phyloP scores from a whole-genome alignment of 352 stramenopile species.

The Phytophthora macrochlamydospora region DNA sequence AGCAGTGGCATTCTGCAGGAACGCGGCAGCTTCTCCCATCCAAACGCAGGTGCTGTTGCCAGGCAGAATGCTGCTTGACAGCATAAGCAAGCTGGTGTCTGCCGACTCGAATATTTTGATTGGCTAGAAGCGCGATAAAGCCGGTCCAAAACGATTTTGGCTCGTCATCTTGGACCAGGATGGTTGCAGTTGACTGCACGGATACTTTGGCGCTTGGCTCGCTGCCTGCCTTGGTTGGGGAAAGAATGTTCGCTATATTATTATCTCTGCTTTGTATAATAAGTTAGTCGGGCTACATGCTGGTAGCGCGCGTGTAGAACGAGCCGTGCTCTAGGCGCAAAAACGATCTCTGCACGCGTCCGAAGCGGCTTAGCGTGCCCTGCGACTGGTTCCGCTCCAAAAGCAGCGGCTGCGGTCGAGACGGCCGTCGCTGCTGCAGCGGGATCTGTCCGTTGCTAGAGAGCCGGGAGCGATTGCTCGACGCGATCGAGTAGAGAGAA shows the following conservation, averaged over 20 bases:
- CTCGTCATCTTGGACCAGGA: no score
- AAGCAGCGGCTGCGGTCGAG: conserved; percentile 17
- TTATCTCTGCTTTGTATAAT: conserved; percentile 33
- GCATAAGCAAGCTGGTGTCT: no score
- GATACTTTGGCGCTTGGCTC: no score
- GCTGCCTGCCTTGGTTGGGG: neutral
- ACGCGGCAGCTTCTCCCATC: no score
- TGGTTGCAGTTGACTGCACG: no score
- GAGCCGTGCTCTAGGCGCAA: conserved; percentile 45
- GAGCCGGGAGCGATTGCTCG: conserved; percentile 44
- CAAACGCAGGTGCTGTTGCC: no score
- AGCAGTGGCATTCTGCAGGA: no score
- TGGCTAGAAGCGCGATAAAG: no score
- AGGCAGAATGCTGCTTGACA: no score
- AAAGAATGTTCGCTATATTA: conserved; percentile 15
- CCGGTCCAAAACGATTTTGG: no score
- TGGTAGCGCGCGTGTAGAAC: conserved; percentile 47
- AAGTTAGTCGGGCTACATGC: conserved; percentile 44
- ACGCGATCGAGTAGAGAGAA: conserved; percentile 47
- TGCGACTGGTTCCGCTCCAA: conserved; percentile 14
- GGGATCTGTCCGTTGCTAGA: conserved; percentile 36
- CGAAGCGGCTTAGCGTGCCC: conserved; percentile 35
- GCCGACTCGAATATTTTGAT: no score
- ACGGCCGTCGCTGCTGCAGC: conserved; percentile 32
- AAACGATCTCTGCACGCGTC: conserved; percentile 38